Conservation (phyloP, 2,329 filamentous ascomycete genomes). For the Cytospora leucostoma region DNA sequence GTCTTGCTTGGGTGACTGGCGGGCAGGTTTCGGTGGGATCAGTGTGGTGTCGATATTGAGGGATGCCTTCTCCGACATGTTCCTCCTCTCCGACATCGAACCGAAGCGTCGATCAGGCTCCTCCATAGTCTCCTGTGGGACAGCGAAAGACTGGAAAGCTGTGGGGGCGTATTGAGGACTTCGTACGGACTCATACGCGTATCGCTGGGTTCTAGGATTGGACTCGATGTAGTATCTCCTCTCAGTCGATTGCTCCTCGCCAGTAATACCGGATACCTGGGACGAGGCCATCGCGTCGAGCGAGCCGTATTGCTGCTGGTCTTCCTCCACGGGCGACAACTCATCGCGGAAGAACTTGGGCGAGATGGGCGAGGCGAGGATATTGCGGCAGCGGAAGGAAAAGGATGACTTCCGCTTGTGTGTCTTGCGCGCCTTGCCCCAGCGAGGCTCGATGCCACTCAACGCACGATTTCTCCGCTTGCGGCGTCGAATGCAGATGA, state of each 20-base stretch:
- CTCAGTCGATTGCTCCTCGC: not conserved
- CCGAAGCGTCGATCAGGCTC: not conserved
- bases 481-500: conserved; percentile 48
- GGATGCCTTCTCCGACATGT: not conserved
- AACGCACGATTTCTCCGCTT: conserved; percentile 45
- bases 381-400: conserved; percentile 54
- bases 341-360: conserved; percentile 39
- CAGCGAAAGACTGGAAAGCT: conserved; percentile 4
- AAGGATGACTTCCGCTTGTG: conserved; percentile 47
- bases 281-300: conserved; percentile 28
- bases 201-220: conserved; percentile 5
- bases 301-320: conserved; percentile 34
- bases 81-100: conserved; percentile 1
- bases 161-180: conserved; percentile 5
- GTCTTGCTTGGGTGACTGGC: conserved; percentile 17
- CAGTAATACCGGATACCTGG: conserved; percentile 2
- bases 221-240: conserved; percentile 23
- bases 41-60: conserved; percentile 23
- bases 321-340: conserved; percentile 11
- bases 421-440: conserved; percentile 22
- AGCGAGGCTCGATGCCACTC: conserved; percentile 34
- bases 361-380: conserved; percentile 41
- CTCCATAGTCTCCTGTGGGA: not conserved
- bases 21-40: conserved; percentile 14
- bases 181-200: conserved; percentile 17